Percentiles rank a stretch among this genome's conserved stretches.
Evolutionary conservation across 805 yeast genomes (phyloP).

Genomic region (Teunomyces tritomae): DNA sequence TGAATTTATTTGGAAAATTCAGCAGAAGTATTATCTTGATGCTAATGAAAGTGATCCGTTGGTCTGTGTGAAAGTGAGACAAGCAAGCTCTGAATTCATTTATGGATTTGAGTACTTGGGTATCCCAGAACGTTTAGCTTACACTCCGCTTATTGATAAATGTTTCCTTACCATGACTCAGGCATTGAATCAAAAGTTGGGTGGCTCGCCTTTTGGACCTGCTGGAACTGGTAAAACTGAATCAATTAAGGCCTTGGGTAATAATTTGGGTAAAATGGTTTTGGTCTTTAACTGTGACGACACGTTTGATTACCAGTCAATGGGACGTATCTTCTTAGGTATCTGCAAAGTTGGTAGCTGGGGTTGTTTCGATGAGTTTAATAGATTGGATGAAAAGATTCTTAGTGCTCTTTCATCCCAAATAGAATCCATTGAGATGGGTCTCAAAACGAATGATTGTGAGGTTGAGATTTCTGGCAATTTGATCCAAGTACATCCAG

Average conservation of each 20-base stretch:
- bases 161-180: constrained; percentile 70
- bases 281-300: constrained; percentile 92
- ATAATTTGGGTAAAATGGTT: constrained; percentile 74
- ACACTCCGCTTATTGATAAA: constrained; percentile 67
- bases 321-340: constrained; percentile 75
- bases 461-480: constrained; percentile 44
- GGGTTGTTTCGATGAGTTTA: constrained; percentile 97
- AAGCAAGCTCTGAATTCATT: constrained; percentile 45
- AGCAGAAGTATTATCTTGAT: constrained; percentile 49
- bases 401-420: constrained; percentile 84
- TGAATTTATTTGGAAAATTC: constrained; percentile 47
- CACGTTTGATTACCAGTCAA: constrained; percentile 74
- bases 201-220: constrained; percentile 94
- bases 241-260: constrained; percentile 79
- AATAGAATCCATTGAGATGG: constrained; percentile 66
- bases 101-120: constrained; percentile 89
- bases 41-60: constrained; percentile 20
- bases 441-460: constrained; percentile 31
- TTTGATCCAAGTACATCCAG: constrained; percentile 35
- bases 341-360: constrained; percentile 82
- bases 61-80: constrained; percentile 44
- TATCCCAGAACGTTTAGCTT: constrained; percentile 65
- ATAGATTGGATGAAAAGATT: constrained; percentile 66
- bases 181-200: constrained; percentile 68
- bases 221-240: constrained; percentile 98